Evolutionary conservation across 2,329 filamentous ascomycete genomes (phyloP), one percentile per base, ranked within the genome.

Genomic region (Beauveria pseudobassiana): DNA sequence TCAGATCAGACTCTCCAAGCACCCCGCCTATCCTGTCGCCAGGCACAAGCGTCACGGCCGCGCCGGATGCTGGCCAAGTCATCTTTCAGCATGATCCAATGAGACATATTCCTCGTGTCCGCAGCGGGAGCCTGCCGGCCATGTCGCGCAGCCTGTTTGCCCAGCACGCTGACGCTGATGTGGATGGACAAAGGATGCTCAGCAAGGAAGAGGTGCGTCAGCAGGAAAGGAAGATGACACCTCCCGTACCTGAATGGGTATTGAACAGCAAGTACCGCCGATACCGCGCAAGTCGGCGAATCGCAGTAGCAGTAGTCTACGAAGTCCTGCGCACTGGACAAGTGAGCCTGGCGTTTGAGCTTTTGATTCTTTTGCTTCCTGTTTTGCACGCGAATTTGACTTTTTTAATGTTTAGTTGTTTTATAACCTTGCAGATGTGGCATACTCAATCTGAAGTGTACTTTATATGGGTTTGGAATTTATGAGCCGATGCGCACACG

Each of bases 41-140:
- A 0, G 87, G 88, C 0, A 93, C 89, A 0, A 80, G 87, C 18
- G 87, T 93, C 54, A 78, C 85, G 12, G 89, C 88, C 0, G 86
- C 88, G 3, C 88, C 88, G 0, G 82, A 86, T 46, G 86, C 86
- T 3, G 88, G 85, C 4, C 83, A 87, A 65, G 75, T 88, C 20
- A 83, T 91, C 49, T 77, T 80, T 9, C 80, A 84, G 59, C 78
- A 76, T 30, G 70, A 76, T 20, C 82, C 80, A 68, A 76, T 82
- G 52, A 76, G 79, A 51, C 81, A 79, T 4, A 72, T 85, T 7
- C 76, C 70, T 26, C 78, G 82, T 43, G 80, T 84, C 72, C 80
- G 83, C 20, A 85, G 82, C 66, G 81, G 79, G 50, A 86, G 82
- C 69, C 68, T 83, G 20, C 78, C 80, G 0, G 73, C 75, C 43